Evolutionary conservation across 1,284 basidiomycete species (phyloP), one percentile per base, ranked within the genome.

Genomic region (Ceratobasidium sp.): DNA sequence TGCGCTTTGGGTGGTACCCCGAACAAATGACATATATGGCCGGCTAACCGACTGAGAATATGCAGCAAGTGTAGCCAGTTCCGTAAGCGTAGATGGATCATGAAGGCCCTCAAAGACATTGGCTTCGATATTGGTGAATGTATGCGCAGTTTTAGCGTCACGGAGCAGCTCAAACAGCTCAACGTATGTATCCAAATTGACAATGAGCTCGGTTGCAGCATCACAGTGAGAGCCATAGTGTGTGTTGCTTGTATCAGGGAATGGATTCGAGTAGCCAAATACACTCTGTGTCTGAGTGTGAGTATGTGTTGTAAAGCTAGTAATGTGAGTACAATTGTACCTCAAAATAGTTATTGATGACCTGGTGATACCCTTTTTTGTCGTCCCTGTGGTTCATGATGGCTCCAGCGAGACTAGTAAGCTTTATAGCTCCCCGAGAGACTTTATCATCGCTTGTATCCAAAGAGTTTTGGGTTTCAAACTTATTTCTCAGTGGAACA

Each of bases 331-430:
- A 58, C 53, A 29, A 43, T 9, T 43, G 16, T 27, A 74, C 34
- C 62, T 75, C 61, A 75, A 80, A 79, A 74, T 77, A 80, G 31
- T 74, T 76, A 24, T 58, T n/a, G 59, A 63, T 51, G 7, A 65
- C 65, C 59, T 80, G 78, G 27, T 81, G 79, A 39, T 80, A 78
- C 0, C 81, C 82, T 43, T 81, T 81, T 76, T 83, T 83, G 62
- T 81, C 76, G 63, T 83, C 80, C 62, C 81, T 81, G 75, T 84
- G 77, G 62, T 81, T 78, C 48, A 82, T 80, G 0, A 82, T 41
- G 0, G 77, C 74, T 9, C 82, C 82, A 0, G 79, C 79, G 2
- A 84, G 73, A 19, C 73, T 76, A 3, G 79, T 74, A 8, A 77
- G 51, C 75, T 83, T 83, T 5, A 82, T 77, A 0, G 68, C 82